Evolutionary conservation across 2,329 filamentous ascomycete species (phyloP), one percentile per base, ranked within the genome.

Genomic region (Xylariaceae sp.): DNA sequence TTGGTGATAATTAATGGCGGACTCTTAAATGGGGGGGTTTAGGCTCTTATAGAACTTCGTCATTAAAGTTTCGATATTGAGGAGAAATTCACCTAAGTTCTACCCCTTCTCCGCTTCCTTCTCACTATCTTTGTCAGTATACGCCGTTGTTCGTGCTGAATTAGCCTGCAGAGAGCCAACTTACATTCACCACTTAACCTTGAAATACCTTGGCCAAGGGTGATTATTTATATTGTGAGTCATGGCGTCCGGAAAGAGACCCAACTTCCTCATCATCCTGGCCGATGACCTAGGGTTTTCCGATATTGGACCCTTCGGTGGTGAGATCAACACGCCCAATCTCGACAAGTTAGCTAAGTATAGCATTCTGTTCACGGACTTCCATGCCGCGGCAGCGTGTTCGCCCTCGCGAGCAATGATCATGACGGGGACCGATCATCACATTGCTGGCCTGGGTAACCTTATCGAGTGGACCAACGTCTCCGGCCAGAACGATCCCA

Each of bases 341-440:
- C 73, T 86, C 30, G 80, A 85, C 68, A 78, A 77, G 30, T 67
- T 83, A 3, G 76, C 80, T 2, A 70, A 74, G 11, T 65, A 68
- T 49, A 78, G 83, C 24, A 68, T 87, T 16, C 79, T 83, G 4
- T 84, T 86, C 63, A 86, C 83, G 0, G 81, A 86, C 61, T 87
- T 85, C 67, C 84, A 87, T 63, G 81, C 83, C 1, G 84, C 85
- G 0, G 81, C 83, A 2, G 84, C 84, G 44, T 87, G 83, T 69
- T 86, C 83, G 43, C 85, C 85, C 1, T 84, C 82, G 2, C 75
- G 84, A 30, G 81, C 83, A 15, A 87, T 87, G 84, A 78, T 87
- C 60, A 81, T 87, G 77, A 85, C 82, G 0, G 83, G 83, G 3
- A 86, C 83, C 0, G 83, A 85, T 62, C 78, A 85, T 61, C 82